phyloP scores from a whole-genome alignment of 768 basidiomycete genomes.

The Cystoderma amianthinum region DNA sequence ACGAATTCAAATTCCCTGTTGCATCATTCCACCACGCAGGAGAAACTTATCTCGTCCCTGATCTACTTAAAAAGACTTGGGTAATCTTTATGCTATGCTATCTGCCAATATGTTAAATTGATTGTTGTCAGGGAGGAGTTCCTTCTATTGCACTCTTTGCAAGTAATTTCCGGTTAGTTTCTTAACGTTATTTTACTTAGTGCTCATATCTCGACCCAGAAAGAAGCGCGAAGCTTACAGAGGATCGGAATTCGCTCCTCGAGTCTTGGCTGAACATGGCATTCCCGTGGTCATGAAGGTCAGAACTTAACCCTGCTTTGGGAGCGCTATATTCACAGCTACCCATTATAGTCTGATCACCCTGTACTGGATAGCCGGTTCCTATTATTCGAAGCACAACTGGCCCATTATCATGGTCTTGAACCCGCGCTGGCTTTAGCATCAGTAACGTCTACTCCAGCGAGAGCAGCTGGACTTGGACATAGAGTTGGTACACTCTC shows the following conservation, averaged over 20 bases:
- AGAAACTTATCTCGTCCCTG: constrained; percentile 78
- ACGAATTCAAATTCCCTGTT: constrained; percentile 76
- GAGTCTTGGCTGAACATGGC: constrained; percentile 58
- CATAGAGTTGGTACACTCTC: constrained; percentile 63
- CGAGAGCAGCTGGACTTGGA: constrained; percentile 53
- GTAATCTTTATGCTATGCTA: constrained; percentile 20
- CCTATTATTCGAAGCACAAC: constrained; percentile 65
- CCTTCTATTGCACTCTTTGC: constrained; percentile 75
- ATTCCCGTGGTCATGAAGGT: constrained; percentile 74
- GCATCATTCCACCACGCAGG: constrained; percentile 77
- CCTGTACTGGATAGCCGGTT: constrained; percentile 56
- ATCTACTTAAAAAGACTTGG: constrained; percentile 64
- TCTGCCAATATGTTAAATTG: not conserved
- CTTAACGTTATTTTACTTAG: not conserved
- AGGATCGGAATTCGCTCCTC: constrained; percentile 67
- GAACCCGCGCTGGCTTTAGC: constrained; percentile 48
- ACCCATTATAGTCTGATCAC: constrained; percentile 39
- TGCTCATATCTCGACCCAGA: constrained; percentile 9
- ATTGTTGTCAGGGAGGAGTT: constrained; percentile 26
- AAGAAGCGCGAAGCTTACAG: constrained; percentile 54
- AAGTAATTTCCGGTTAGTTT: constrained; percentile 39
- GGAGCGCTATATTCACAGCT: not conserved
- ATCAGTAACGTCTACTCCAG: constrained; percentile 61
- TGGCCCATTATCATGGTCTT: constrained; percentile 62
- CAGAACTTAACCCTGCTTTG: not conserved